A percentile compares a stretch with the other conserved stretches of the same genome.
Conservation (phyloP, 495 filamentous ascomycete species). For the Cetradonia linearis region DNA sequence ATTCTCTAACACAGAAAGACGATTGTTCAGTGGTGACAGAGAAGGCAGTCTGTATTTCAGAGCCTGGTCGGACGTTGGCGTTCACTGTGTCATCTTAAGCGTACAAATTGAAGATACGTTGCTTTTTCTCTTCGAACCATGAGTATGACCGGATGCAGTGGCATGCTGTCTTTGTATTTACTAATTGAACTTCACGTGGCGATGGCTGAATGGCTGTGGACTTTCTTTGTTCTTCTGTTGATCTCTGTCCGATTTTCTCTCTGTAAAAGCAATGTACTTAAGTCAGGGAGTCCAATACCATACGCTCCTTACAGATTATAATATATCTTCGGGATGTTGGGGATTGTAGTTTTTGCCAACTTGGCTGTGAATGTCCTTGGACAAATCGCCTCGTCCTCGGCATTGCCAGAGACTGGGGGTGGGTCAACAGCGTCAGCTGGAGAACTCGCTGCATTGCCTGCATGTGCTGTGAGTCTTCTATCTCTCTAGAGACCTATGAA, state of each 20-base stretch:
- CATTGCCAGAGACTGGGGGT: not conserved
- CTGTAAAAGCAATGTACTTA: not conserved
- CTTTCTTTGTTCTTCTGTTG: constrained; percentile 10
- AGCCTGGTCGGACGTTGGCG: not conserved
- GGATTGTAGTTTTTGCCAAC: constrained; percentile 5
- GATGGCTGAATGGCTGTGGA: not conserved
- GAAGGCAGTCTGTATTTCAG: not conserved
- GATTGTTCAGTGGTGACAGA: not conserved
- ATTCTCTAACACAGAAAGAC: not conserved
- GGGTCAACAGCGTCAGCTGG: constrained; percentile 3
- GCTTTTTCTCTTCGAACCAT: not conserved
- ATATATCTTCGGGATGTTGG: not conserved
- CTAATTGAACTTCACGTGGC: not conserved
- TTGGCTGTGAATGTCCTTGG: constrained; percentile 7
- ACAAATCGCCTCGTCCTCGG: not conserved
- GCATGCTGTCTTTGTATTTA: not conserved
- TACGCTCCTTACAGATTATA: not conserved
- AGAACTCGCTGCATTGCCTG: constrained; percentile 6
- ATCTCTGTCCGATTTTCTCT: not conserved
- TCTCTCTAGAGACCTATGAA: too few relatives aligned
- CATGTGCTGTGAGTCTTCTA: constrained; percentile 17
- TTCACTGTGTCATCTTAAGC: not conserved
- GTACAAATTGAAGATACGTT: not conserved
- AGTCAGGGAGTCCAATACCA: not conserved
- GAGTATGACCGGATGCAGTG: constrained; percentile 1